Percentiles rank a stretch among this genome's conserved stretches.
Evolutionary conservation across 768 basidiomycete genomes (phyloP).

Genomic region (Exidia glandulosa): DNA sequence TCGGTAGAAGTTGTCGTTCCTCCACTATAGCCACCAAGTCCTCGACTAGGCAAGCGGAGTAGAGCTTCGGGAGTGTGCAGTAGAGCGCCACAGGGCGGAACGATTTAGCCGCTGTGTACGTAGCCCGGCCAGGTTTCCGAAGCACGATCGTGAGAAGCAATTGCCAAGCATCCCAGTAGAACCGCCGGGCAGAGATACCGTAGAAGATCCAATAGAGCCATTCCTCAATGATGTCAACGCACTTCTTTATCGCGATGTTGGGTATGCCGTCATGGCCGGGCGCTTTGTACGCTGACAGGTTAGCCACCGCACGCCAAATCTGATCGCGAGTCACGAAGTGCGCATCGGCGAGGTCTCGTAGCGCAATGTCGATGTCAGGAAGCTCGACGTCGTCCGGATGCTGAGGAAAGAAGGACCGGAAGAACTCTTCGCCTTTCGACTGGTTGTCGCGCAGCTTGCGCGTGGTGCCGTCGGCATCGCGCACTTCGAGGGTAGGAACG

Average conservation of each 20-base stretch:
- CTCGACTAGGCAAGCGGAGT: too few relatives aligned
- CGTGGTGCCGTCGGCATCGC: constrained; percentile 1
- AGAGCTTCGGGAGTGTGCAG: too few relatives aligned
- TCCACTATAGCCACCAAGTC: too few relatives aligned
- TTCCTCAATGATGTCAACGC: too few relatives aligned
- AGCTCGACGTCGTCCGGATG: neutral
- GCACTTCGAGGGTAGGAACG: neutral
- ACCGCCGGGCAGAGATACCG: too few relatives aligned
- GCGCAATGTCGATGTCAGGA: constrained; percentile 6
- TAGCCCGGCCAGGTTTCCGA: too few relatives aligned
- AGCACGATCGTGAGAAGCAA: too few relatives aligned
- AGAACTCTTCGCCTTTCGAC: constrained; percentile 11
- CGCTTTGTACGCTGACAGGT: neutral
- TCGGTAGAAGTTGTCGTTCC: constrained; percentile 10
- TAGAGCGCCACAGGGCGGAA: too few relatives aligned
- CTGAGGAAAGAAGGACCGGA: constrained; percentile 15
- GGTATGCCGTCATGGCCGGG: neutral
- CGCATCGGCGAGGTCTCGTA: neutral
- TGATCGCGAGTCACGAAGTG: constrained; percentile 5
- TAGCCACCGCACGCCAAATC: neutral
- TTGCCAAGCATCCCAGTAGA: too few relatives aligned
- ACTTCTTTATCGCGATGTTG: neutral
- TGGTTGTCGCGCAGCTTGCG: constrained; percentile 11
- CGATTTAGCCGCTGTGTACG: too few relatives aligned
- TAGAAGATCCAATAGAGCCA: neutral